Evolutionary conservation across 2,329 filamentous ascomycete species (phyloP).

Genomic region (Aureobasidium sp.): DNA sequence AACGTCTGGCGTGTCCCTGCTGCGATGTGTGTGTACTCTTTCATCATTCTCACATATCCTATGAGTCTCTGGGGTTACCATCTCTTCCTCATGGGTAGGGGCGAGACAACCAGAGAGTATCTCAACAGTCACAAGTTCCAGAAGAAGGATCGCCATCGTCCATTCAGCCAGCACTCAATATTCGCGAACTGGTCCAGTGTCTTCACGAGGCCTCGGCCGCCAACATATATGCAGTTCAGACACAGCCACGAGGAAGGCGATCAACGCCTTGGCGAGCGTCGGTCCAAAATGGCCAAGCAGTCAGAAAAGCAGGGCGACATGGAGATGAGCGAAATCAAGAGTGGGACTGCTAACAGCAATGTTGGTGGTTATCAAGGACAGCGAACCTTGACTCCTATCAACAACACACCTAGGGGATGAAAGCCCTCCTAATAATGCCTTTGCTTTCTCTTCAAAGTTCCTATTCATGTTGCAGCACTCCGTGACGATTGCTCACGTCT

Average conservation of each 20-base stretch:
- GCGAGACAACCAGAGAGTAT: conserved; percentile 93
- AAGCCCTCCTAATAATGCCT: background rate
- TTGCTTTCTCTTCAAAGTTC: background rate
- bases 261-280: conserved; percentile 62
- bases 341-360: conserved; percentile 18
- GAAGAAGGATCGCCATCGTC: conserved; percentile 83
- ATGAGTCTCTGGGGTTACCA: conserved; percentile 81
- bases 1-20: conserved; percentile 62
- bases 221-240: conserved; percentile 88
- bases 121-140: conserved; percentile 93
- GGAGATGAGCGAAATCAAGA: conserved; percentile 58
- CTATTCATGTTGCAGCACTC: background rate
- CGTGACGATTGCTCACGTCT: conserved; percentile 2
- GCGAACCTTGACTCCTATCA: conserved; percentile 17
- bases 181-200: conserved; percentile 76
- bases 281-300: conserved; percentile 44
- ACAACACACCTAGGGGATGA: conserved; percentile 19
- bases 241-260: conserved; percentile 68
- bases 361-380: conserved; percentile 29
- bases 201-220: conserved; percentile 73
- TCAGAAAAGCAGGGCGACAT: conserved; percentile 51
- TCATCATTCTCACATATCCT: conserved; percentile 71
- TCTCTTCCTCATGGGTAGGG: conserved; percentile 79
- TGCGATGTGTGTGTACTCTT: conserved; percentile 77
- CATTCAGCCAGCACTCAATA: conserved; percentile 73